Conservation (phyloP, 805 yeast genomes). For the Ogataea philodendri region DNA sequence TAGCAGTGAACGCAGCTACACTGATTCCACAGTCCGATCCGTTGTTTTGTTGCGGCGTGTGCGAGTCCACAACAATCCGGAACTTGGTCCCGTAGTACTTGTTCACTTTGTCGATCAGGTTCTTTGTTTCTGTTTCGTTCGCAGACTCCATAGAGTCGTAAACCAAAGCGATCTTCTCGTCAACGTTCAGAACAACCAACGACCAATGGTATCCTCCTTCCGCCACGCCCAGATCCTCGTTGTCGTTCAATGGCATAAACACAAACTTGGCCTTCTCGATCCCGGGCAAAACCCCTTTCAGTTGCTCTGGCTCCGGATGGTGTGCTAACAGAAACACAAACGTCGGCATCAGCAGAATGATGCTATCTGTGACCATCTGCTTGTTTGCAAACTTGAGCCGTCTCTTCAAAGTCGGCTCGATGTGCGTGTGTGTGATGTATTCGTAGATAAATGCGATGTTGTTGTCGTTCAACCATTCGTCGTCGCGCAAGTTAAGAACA, state of each 20-base stretch:
- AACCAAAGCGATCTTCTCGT: slow-evolving; percentile 47
- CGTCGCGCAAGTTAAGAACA: slow-evolving; percentile 53
- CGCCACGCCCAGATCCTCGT: slow-evolving; percentile 53
- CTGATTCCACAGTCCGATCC: slow-evolving; percentile 67
- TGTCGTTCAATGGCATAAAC: slow-evolving; percentile 68
- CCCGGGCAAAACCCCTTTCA: slow-evolving; percentile 46
- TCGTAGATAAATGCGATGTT: slow-evolving; percentile 64
- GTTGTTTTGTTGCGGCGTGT: slow-evolving; percentile 59
- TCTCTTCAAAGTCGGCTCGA: slow-evolving; percentile 27
- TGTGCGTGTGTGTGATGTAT: slow-evolving; percentile 40
- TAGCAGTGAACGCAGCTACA: slow-evolving; percentile 37
- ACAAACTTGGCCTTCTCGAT: slow-evolving; percentile 46
- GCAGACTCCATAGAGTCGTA: slow-evolving; percentile 59
- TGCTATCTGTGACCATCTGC: slow-evolving; percentile 32
- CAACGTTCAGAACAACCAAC: slow-evolving; percentile 49
- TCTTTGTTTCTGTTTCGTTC: slow-evolving; percentile 38
- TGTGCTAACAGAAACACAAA: slow-evolving; percentile 61
- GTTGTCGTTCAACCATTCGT: slow-evolving; percentile 75
- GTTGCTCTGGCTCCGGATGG: slow-evolving; percentile 40
- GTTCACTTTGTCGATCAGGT: slow-evolving; percentile 34
- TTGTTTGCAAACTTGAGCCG: slow-evolving; percentile 26
- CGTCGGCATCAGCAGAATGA: slow-evolving; percentile 53
- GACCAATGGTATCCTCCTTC: slow-evolving; percentile 83
- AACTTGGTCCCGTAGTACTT: slow-evolving; percentile 25
- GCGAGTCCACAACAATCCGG: slow-evolving; percentile 21